Evolutionary conservation across 1,139 yeast species (phyloP).

Genomic region (Candida pseudocylindracea): DNA sequence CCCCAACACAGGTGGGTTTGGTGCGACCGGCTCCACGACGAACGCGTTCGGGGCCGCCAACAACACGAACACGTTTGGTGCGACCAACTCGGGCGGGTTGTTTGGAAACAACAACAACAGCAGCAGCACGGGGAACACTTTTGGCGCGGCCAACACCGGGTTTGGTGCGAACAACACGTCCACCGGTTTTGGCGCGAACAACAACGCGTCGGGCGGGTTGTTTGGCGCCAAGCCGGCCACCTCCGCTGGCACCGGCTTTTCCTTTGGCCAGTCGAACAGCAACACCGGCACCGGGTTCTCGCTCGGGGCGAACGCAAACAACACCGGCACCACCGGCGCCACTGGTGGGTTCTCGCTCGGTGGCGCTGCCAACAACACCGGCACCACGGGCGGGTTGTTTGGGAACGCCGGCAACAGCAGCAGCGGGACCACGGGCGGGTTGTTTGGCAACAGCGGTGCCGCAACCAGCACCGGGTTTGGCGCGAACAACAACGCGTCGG

Average conservation of each 20-base stretch:
- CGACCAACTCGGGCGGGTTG: not conserved
- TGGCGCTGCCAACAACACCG: constrained; percentile 7
- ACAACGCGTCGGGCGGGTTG: not conserved
- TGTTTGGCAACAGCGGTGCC: constrained; percentile 3
- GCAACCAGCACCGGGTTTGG: constrained; percentile 2
- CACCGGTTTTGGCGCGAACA: constrained; percentile 6
- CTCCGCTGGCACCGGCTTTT: constrained; percentile 2
- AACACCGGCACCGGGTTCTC: not conserved
- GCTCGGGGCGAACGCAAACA: constrained; percentile 1
- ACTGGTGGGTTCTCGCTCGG: too few relatives aligned
- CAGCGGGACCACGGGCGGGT: not conserved
- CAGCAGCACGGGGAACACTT: not conserved
- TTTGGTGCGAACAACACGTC: constrained; percentile 4
- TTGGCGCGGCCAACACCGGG: not conserved
- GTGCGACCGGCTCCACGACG: too few relatives aligned
- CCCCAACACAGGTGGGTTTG: not conserved
- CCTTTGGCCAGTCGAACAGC: constrained; percentile 1
- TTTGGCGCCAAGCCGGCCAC: constrained; percentile 4
- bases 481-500: constrained; percentile 1
- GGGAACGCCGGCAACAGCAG: not conserved
- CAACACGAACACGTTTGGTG: too few relatives aligned
- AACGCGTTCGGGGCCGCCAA: too few relatives aligned
- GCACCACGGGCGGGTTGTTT: constrained; percentile 1
- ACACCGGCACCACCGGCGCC: constrained; percentile 6
- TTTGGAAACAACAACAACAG: constrained; percentile 1